These are phyloP conservation scores for Lophiotrema nucula DNA, from an alignment of 495 filamentous ascomycete genomes.

Conservation along the genomic window DNA sequence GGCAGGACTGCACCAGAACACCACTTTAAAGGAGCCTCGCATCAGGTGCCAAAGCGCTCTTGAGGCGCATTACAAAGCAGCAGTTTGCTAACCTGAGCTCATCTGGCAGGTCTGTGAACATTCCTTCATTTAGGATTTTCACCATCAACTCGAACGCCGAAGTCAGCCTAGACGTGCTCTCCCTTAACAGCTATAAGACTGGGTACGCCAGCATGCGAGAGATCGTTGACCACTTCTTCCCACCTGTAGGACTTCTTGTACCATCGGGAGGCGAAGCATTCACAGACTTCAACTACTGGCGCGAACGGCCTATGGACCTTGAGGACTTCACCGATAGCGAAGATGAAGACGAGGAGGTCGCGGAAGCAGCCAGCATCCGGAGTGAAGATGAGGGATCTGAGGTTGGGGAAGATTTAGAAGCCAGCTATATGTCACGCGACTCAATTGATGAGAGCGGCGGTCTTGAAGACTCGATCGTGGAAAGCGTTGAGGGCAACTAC, in stretches of 20 bases:
- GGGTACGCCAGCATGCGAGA: conserved; percentile 97
- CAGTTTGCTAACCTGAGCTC: too few species aligned
- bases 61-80: too few species aligned
- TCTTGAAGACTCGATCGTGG: conserved; percentile 35
- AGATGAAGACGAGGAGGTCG: conserved; percentile 46
- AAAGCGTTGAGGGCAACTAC: conserved; percentile 39
- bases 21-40: too few species aligned
- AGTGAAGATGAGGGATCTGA: conserved; percentile 48
- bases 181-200: conserved; percentile 90
- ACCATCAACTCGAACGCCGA: conserved; percentile 99
- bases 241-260: conserved; percentile 47
- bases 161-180: conserved; percentile 86
- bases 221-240: conserved; percentile 96
- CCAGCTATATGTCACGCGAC: conserved; percentile 35
- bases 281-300: conserved; percentile 49
- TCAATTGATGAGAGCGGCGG: conserved; percentile 37
- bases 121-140: conserved; percentile 90
- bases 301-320: conserved; percentile 39
- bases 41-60: too few species aligned
- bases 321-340: conserved; percentile 43
- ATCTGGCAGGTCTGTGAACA: too few species aligned
- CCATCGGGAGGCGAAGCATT: conserved; percentile 43
- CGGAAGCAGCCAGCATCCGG: conserved; percentile 39
- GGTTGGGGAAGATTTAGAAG: conserved; percentile 45
- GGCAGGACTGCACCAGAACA: too few species aligned